phyloP scores from a whole-genome alignment of 1,284 basidiomycete species.

The Cutaneotrichosporon cutaneum region DNA sequence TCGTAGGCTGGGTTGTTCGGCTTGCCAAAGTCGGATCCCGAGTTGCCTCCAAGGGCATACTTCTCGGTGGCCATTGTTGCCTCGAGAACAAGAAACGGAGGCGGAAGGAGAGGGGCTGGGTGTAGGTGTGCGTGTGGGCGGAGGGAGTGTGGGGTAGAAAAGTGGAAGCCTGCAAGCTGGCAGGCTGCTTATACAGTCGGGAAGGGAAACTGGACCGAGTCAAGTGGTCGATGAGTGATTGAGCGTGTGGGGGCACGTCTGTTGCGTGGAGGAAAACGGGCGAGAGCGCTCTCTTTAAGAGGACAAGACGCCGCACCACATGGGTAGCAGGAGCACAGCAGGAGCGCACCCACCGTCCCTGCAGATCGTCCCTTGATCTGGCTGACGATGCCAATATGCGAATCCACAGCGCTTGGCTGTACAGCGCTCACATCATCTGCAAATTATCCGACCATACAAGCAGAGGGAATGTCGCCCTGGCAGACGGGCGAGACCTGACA shows the following conservation, averaged over 20 bases:
- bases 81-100: background rate
- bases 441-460: too few relatives aligned
- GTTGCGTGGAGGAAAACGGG: background rate
- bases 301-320: background rate
- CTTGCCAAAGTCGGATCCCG: background rate
- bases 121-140: background rate
- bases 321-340: background rate
- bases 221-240: background rate
- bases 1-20: conserved; percentile 13
- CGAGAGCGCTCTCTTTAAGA: background rate
- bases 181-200: background rate
- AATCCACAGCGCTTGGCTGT: too few relatives aligned
- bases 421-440: background rate
- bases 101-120: background rate
- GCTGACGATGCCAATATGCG: background rate
- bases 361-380: background rate
- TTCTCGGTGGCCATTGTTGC: background rate
- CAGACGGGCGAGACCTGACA: too few relatives aligned
- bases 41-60: background rate
- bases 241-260: background rate
- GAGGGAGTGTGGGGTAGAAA: background rate
- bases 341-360: background rate
- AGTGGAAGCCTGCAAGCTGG: background rate
- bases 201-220: background rate
- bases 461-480: too few relatives aligned